A percentile compares a stretch with the other conserved stretches of the same genome.
Evolutionary conservation across 2,329 filamentous ascomycete genomes (phyloP).

Genomic region (Colletotrichum filicis): DNA sequence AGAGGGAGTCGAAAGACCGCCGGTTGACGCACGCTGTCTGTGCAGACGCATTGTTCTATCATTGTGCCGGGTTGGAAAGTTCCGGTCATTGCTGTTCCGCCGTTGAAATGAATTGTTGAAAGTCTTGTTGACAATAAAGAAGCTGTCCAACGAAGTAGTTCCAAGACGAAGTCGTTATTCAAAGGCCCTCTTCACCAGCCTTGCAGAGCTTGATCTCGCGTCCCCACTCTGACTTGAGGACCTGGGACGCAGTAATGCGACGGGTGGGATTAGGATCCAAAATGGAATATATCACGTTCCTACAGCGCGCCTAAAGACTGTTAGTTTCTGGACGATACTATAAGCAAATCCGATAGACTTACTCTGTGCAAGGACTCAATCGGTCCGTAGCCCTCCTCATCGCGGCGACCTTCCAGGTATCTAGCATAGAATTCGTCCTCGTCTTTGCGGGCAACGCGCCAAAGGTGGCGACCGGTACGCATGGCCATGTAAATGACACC

Average conservation of each 20-base stretch:
- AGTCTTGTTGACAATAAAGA: neutral
- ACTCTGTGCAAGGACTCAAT: slow-evolving; percentile 96
- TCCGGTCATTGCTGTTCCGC: slow-evolving; percentile 18
- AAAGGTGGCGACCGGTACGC: slow-evolving; percentile 94
- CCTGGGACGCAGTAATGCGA: slow-evolving; percentile 94
- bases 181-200: slow-evolving; percentile 95
- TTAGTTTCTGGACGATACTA: slow-evolving; percentile 5
- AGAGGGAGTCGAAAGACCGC: slow-evolving; percentile 14
- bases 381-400: slow-evolving; percentile 95
- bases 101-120: neutral
- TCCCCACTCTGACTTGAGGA: slow-evolving; percentile 98
- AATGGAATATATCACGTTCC: slow-evolving; percentile 99
- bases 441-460: slow-evolving; percentile 96
- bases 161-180: slow-evolving; percentile 42
- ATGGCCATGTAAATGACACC: slow-evolving; percentile 99
- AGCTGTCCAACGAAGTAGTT: neutral
- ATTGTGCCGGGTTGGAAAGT: slow-evolving; percentile 2
- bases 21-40: slow-evolving; percentile 20
- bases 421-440: slow-evolving; percentile 97
- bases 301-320: slow-evolving; percentile 81
- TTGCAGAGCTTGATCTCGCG: slow-evolving; percentile 97
- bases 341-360: slow-evolving; percentile 54
- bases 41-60: slow-evolving; percentile 25
- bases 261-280: slow-evolving; percentile 93
- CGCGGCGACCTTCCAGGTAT: slow-evolving; percentile 91